A percentile compares a stretch with the other conserved stretches of the same genome.
Conservation (phyloP, 768 basidiomycete genomes). For the Suillus paluster region DNA sequence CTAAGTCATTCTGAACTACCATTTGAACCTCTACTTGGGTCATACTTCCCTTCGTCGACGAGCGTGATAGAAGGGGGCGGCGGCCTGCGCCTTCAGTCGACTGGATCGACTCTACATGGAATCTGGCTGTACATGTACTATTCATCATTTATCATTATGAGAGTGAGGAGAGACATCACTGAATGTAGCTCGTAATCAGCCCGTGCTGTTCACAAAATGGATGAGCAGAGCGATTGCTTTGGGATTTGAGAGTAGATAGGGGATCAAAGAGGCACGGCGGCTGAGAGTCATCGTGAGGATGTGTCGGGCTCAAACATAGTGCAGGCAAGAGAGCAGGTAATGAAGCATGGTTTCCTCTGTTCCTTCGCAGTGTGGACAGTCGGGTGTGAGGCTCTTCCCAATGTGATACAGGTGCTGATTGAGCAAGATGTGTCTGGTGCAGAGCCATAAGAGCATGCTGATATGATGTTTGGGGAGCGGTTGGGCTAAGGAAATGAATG, state of each 20-base stretch:
- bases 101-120: too few relatives aligned
- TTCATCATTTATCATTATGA: neutral
- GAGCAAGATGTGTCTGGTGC: conserved; percentile 35
- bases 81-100: too few relatives aligned
- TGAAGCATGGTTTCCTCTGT: neutral
- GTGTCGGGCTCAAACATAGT: conserved; percentile 11
- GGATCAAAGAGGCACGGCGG: conserved; percentile 4
- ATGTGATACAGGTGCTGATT: conserved; percentile 36
- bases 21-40: too few relatives aligned
- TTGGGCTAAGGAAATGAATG: too few relatives aligned
- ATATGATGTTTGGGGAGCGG: neutral
- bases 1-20: too few relatives aligned
- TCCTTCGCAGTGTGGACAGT: conserved; percentile 29
- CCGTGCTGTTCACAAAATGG: conserved; percentile 7
- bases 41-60: too few relatives aligned
- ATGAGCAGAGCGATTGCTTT: conserved; percentile 5
- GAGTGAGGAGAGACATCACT: neutral
- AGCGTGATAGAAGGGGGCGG: too few relatives aligned
- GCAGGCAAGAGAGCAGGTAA: conserved; percentile 23
- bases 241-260: neutral
- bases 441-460: conserved; percentile 19
- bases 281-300: neutral
- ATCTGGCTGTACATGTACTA: too few relatives aligned
- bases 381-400: conserved; percentile 21
- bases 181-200: neutral